A percentile compares a stretch with the other conserved stretches of the same genome.
These are phyloP conservation scores for Obba rivulosa DNA, from an alignment of 768 basidiomycete species.

Conservation along the genomic window DNA sequence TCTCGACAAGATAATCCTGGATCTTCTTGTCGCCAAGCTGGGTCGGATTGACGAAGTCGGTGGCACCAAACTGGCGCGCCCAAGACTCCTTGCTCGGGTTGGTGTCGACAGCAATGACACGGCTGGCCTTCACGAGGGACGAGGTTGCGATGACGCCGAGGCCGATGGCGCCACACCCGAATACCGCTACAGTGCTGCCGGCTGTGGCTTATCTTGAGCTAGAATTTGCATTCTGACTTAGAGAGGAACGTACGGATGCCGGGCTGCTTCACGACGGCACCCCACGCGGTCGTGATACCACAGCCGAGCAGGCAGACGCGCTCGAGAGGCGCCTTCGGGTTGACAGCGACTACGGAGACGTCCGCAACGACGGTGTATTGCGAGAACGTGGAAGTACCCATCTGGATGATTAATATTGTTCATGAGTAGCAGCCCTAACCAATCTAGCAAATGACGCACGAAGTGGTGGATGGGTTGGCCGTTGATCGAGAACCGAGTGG, in stretches of 20 bases:
- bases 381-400: slow-evolving; percentile 99
- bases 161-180: slow-evolving; percentile 95
- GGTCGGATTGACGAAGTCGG: slow-evolving; percentile 87
- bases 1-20: slow-evolving; percentile 84
- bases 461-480: slow-evolving; percentile 90
- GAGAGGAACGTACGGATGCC: slow-evolving; percentile 60
- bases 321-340: slow-evolving; percentile 80
- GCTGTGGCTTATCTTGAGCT: slow-evolving; percentile 35
- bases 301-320: slow-evolving; percentile 97
- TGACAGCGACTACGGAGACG: slow-evolving; percentile 91
- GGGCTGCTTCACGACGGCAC: slow-evolving; percentile 87
- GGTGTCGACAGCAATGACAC: slow-evolving; percentile 89
- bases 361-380: slow-evolving; percentile 99
- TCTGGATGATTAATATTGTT: slow-evolving; percentile 40
- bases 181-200: slow-evolving; percentile 87
- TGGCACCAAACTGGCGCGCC: slow-evolving; percentile 92
- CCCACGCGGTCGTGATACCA: slow-evolving; percentile 98
- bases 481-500: slow-evolving; percentile 82
- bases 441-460: slow-evolving; percentile 40
- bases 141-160: slow-evolving; percentile 88
- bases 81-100: slow-evolving; percentile 83
- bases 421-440: neutral
- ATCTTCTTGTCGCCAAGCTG: slow-evolving; percentile 75
- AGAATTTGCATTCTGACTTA: neutral
- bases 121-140: slow-evolving; percentile 68